phyloP scores from a whole-genome alignment of 768 basidiomycete genomes.

The Mycena metata region DNA sequence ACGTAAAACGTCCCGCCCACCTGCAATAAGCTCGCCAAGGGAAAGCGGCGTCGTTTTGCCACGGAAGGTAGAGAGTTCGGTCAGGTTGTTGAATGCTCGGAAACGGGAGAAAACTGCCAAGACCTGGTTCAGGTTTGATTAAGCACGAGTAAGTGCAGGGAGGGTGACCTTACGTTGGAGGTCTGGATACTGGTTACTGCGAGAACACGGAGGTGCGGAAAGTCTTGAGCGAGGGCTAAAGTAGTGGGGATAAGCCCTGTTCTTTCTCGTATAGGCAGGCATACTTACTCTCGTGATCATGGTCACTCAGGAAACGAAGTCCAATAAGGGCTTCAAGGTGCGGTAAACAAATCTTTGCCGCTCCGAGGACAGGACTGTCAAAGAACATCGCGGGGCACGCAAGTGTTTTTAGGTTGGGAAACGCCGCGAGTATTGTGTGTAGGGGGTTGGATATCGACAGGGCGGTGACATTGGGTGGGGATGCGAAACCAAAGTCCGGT shows the following conservation, averaged over 20 bases:
- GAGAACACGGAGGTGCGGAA: not conserved
- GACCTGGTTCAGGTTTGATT: too few species aligned
- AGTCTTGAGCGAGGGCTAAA: not conserved
- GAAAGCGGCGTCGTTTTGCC: too few species aligned
- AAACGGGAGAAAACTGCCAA: too few species aligned
- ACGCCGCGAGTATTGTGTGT: not conserved
- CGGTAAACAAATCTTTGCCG: not conserved
- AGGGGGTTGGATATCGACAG: not conserved
- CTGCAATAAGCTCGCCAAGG: too few species aligned
- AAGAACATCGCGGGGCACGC: not conserved
- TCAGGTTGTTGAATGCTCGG: too few species aligned
- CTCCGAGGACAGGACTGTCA: not conserved
- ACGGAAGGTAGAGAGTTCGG: too few species aligned
- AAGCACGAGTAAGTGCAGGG: too few species aligned
- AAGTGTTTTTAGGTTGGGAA: constrained; percentile 21
- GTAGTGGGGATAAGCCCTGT: not conserved
- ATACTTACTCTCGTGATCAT: not conserved
- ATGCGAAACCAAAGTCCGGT: not conserved
- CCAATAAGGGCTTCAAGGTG: constrained; percentile 11
- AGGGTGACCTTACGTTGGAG: too few species aligned
- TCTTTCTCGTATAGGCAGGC: too few species aligned
- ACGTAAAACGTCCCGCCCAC: too few species aligned
- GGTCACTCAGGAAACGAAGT: not conserved
- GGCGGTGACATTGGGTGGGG: not conserved
- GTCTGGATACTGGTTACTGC: not conserved